Base-by-base conservation (phyloP, 768 basidiomycete species). In the Candolleomyces eurysporus region DNA sequence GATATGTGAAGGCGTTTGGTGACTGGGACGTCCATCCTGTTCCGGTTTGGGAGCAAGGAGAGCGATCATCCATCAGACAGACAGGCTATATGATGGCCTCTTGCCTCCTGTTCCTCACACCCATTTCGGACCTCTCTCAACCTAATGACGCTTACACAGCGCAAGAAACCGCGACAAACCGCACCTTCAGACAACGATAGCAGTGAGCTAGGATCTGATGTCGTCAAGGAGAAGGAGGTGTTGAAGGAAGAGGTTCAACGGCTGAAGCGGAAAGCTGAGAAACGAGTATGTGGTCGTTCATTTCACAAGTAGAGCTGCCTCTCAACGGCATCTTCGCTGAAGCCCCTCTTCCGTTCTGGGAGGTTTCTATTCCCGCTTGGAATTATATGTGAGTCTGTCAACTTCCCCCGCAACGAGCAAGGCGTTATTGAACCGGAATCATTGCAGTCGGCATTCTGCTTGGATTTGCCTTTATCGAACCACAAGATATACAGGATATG, bases 281-380 rank as follows among this genome's bases (percentile, higher is more conserved):
- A 16, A 9, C 36, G 54, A 36, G 52, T 53, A 32, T 39, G 52
- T 39, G 17, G 30, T 30, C 26, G 21, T 21, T 14, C 49, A 21
- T 16, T 9, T 11, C 30, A 39, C 31, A 16, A 9, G 14, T 30
- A 31, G 36, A 17, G 30, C 19, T 32, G 21, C 31, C 52, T 9
- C 16, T 48, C 30, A 53, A 31, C 22, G 11, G 26, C 16, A 52
- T 13, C n/a, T 52, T 32, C 17, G 7, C 46, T 43, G 65, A 61
- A 63, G 51, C 63, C 71, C 2, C 72, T 76, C 57, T 74, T 72
- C 61, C 66, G 67, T 7, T 72, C 64, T 14, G 79, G 84, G 22
- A 79, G 84, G 54, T 86, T 90, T 61, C 73, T 91, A n/a, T 92
- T 93, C 68, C 82, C 88, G 5, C 67, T 91, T 3, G 92, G 91